Evolutionary conservation across 1,284 basidiomycete species (phyloP).

Genomic region (Puccinia hordei): DNA sequence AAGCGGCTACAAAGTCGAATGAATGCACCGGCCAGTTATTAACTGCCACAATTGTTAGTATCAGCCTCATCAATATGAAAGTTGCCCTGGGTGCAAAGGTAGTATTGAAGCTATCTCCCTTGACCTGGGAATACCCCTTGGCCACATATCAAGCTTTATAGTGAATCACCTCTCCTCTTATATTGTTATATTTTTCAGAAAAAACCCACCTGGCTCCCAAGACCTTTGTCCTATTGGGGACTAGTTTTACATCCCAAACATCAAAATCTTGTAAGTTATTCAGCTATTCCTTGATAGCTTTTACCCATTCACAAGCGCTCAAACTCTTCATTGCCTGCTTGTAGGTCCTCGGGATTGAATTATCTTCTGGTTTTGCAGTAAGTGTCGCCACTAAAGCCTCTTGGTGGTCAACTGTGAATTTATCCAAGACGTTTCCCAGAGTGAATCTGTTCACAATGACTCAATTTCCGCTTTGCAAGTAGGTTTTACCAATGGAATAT

Average conservation of each 20-base stretch:
- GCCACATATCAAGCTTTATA: conserved; percentile 23
- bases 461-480: too few species aligned
- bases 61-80: neutral
- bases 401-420: too few species aligned
- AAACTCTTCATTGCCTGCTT: too few species aligned
- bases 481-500: too few species aligned
- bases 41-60: neutral
- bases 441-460: too few species aligned
- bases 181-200: conserved; percentile 22
- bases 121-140: neutral
- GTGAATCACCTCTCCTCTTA: too few species aligned
- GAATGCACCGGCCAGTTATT: neutral
- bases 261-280: neutral
- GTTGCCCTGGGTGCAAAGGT: conserved; percentile 37
- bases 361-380: too few species aligned
- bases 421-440: too few species aligned
- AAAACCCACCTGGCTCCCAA: conserved; percentile 41
- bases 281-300: too few species aligned
- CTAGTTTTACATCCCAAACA: neutral
- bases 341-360: too few species aligned
- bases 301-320: too few species aligned
- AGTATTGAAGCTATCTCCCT: neutral
- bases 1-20: conserved; percentile 35
- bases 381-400: too few species aligned
- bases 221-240: neutral